These are phyloP conservation scores for Excoecaria agallocha DNA, from an alignment of 345 rosid genomes.

Conservation along the genomic window DNA sequence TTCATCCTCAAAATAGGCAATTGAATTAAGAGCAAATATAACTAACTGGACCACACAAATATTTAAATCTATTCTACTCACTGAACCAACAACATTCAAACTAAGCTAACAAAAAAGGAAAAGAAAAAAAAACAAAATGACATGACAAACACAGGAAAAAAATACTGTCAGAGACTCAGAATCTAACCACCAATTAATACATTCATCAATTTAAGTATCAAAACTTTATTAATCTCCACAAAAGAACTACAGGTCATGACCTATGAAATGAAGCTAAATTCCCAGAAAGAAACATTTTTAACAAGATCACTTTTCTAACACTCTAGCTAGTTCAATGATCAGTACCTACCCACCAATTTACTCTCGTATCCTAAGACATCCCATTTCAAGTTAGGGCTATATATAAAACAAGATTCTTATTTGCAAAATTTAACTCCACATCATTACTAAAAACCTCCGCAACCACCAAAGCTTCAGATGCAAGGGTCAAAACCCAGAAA, in stretches of 20 bases:
- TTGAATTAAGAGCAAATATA: neutral
- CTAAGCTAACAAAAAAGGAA: neutral
- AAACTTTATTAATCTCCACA: no score
- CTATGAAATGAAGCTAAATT: no score
- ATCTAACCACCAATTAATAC: neutral
- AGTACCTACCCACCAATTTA: no score
- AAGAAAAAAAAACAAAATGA: neutral
- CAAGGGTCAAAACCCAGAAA: neutral
- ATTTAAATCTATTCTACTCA: neutral
- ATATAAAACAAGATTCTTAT: neutral
- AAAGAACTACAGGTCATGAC: no score
- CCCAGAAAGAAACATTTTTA: no score
- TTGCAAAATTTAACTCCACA: neutral
- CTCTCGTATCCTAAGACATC: no score
- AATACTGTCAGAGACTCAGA: no score
- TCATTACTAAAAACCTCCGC: neutral
- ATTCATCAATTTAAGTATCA: no score
- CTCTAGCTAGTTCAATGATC: no score
- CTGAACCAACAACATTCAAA: slow-evolving; percentile 12
- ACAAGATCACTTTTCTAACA: no score
- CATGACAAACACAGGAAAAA: neutral
- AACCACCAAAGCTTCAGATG: neutral
- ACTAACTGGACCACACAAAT: slow-evolving; percentile 10
- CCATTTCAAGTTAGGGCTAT: neutral
- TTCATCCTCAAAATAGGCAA: neutral